Percentiles rank a stretch among this genome's conserved stretches.
phyloP scores from a whole-genome alignment of 1,284 basidiomycete species.

The Irpex lacteus region DNA sequence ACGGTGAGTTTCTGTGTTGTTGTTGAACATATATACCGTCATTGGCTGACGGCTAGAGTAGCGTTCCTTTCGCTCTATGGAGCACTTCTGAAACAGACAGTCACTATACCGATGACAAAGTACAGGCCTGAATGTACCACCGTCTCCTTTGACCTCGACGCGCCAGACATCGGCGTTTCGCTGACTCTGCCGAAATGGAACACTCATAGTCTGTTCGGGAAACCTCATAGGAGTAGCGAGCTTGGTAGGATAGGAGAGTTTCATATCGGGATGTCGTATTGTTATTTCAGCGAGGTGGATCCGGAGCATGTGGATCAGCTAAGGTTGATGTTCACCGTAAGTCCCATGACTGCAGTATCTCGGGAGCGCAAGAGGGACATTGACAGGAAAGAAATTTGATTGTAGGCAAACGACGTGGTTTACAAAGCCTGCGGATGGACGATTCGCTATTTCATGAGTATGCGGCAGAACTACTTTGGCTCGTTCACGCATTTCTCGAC shows the following conservation, averaged over 20 bases:
- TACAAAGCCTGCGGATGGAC: conserved; percentile 85
- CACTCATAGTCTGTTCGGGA: conserved; percentile 73
- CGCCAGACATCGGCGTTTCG: conserved; percentile 53
- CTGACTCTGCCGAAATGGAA: conserved; percentile 86
- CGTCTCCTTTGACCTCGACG: conserved; percentile 66
- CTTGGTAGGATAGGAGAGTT: conserved; percentile 62
- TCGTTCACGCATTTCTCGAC: conserved; percentile 90
- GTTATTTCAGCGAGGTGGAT: conserved; percentile 65
- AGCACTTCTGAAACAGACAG: conserved; percentile 46
- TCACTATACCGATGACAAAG: conserved; percentile 64
- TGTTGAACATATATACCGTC: not conserved
- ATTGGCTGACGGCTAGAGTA: conserved; percentile 28
- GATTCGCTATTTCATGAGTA: conserved; percentile 80
- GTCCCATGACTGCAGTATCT: too few species aligned
- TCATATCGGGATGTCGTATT: conserved; percentile 68
- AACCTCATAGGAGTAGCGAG: conserved; percentile 45
- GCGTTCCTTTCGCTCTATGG: conserved; percentile 75
- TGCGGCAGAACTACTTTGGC: conserved; percentile 92
- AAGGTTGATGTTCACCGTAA: conserved; percentile 64
- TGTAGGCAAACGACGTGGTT: conserved; percentile 50
- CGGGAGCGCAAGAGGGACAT: too few species aligned
- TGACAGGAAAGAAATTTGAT: conserved; percentile 1
- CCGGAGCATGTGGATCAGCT: conserved; percentile 79
- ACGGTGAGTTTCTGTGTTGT: conserved; percentile 48
- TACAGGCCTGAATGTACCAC: conserved; percentile 71